A percentile compares a stretch with the other conserved stretches of the same genome.
Evolutionary conservation across 73 alveolate genomes (phyloP).

Genomic region (Paramecium pentaurelia): DNA sequence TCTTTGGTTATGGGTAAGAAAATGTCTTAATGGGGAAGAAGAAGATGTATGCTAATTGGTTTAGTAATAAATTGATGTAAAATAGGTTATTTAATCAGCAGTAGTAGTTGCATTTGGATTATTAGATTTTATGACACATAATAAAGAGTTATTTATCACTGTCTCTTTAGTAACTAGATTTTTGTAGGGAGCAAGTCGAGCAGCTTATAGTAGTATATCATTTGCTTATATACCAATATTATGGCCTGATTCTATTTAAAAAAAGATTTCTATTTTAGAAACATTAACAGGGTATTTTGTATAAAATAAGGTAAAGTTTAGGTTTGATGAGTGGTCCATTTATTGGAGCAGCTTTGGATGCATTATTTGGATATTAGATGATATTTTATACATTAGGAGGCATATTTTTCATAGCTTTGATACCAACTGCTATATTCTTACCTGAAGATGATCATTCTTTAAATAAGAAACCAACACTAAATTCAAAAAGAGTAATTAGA

Average conservation of each 20-base stretch:
- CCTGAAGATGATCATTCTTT: constrained; percentile 4
- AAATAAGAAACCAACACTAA: not conserved
- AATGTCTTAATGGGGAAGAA: constrained; percentile 59
- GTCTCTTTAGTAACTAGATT: constrained; percentile 52
- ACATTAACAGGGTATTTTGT: constrained; percentile 31
- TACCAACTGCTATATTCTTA: not conserved
- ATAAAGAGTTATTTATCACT: constrained; percentile 6
- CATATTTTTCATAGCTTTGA: not conserved
- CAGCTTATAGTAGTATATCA: constrained; percentile 56
- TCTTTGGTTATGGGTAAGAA: constrained; percentile 51
- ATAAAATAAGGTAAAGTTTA: not conserved
- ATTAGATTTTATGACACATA: constrained; percentile 18
- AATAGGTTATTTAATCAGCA: not conserved
- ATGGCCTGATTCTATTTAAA: constrained; percentile 57
- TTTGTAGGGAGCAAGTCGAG: constrained; percentile 55
- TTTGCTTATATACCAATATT: constrained; percentile 49
- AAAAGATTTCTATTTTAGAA: not conserved
- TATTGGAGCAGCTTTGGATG: constrained; percentile 45
- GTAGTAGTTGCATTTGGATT: constrained; percentile 49
- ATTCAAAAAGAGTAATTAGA: not conserved
- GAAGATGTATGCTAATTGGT: constrained; percentile 52
- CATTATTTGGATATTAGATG: constrained; percentile 8
- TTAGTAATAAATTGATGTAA: not conserved
- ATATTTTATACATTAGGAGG: constrained; percentile 29
- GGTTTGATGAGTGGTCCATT: constrained; percentile 50